Evolutionary conservation across 2,329 filamentous ascomycete genomes (phyloP), one percentile per base, ranked within the genome.

Genomic region (Diplodia sapinea): DNA sequence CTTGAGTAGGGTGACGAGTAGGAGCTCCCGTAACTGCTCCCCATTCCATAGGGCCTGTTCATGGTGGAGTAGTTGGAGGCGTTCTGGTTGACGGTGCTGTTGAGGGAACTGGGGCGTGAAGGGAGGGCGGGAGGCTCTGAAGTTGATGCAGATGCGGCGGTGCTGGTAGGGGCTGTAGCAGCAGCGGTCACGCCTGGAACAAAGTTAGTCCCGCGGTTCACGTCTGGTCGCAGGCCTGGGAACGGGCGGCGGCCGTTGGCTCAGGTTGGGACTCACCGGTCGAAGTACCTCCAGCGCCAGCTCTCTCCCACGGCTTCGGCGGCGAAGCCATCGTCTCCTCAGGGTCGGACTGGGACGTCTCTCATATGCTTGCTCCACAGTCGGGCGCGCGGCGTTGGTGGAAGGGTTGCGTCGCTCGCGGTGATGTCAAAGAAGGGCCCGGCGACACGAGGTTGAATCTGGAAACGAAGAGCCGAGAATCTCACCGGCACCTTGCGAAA

Each of bases 291-390:
- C 80, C 84, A 70, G 87, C 86, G 80, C 90, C 91, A 72, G 89
- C 86, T 79, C 90, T 88, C 82, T 99, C 95, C 95, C 95, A 99
- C 56, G 95, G 95, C 82, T 99, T 99, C 67, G 95, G 95, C 77
- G 95, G 95, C 79, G 94, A 97, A 71, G 83, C 85, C 85, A 88
- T 88, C 54, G 71, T 73, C 69, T 74, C 56, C 65, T 68, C 47
- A 61, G 47, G 26, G 47, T 52, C 65, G 69, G 68, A 69, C 69
- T 77, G 73, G 74, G 72, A 71, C 70, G 70, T 40, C 61, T 62
- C 40, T 69, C 70, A 71, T 71, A 65, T 57, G 68, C 56, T 68
- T 67, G 59, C 59, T 63, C 17, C 47, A 63, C 50, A n/a, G 49
- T 38, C 50, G 40, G 62, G 62, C 50, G 17, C 38, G 49, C 62